Evolutionary conservation across 768 basidiomycete species (phyloP).

Genomic region (Psilocybe sp.): DNA sequence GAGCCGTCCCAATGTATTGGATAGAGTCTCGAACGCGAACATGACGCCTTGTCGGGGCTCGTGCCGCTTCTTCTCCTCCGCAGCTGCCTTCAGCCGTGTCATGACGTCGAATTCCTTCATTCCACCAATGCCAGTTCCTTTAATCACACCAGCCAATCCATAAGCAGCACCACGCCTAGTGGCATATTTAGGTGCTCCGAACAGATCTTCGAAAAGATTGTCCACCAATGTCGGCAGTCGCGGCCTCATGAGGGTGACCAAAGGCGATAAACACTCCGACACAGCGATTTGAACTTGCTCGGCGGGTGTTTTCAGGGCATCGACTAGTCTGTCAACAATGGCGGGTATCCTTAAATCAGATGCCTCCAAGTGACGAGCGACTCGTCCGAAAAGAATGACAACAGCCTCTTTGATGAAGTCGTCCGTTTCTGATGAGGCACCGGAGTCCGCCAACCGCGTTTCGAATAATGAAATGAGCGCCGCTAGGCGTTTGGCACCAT

Average conservation of each 20-base stretch:
- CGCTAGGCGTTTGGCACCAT: conserved; percentile 70
- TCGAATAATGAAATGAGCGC: conserved; percentile 83
- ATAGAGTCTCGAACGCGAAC: conserved; percentile 93
- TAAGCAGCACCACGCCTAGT: conserved; percentile 96
- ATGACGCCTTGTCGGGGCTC: conserved; percentile 90
- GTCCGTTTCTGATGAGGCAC: conserved; percentile 62
- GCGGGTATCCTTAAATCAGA: conserved; percentile 73
- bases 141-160: conserved; percentile 89
- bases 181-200: conserved; percentile 83
- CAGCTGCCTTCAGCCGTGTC: conserved; percentile 63
- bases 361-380: conserved; percentile 82
- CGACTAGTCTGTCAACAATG: conserved; percentile 83
- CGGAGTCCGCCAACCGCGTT: conserved; percentile 55
- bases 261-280: conserved; percentile 89
- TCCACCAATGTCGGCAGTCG: conserved; percentile 68
- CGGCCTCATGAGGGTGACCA: conserved; percentile 69
- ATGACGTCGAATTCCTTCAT: conserved; percentile 86
- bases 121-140: conserved; percentile 82
- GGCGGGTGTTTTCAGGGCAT: conserved; percentile 88
- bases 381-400: conserved; percentile 90
- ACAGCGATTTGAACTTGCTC: conserved; percentile 97
- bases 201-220: conserved; percentile 71
- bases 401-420: conserved; percentile 95
- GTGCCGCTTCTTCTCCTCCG: conserved; percentile 87
- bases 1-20: conserved; percentile 77